Evolutionary conservation across 2,329 filamentous ascomycete genomes (phyloP).

Genomic region (Didymella pinodella): DNA sequence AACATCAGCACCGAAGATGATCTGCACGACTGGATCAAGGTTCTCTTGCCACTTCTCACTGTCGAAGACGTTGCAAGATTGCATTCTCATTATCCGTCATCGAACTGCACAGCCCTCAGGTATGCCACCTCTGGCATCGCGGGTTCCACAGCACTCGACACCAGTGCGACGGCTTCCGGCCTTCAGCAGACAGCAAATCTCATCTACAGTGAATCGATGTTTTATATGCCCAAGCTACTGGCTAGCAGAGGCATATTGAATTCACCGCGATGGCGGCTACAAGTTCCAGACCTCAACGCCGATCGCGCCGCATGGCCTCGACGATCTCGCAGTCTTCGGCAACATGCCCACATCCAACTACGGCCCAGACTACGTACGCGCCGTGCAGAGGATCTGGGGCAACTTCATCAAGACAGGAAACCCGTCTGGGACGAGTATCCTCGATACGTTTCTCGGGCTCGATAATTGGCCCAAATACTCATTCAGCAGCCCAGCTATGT

Average conservation of each 20-base stretch:
- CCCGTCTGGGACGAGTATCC: background rate
- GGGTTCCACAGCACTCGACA: background rate
- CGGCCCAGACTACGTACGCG: background rate
- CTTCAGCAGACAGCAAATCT: background rate
- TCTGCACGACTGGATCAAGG: background rate
- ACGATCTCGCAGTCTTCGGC: background rate
- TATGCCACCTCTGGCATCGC: background rate
- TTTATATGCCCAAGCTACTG: background rate
- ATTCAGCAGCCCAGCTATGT: background rate
- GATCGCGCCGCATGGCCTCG: background rate
- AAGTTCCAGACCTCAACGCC: background rate
- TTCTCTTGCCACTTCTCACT: background rate
- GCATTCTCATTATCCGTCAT: background rate
- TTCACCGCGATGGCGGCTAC: background rate
- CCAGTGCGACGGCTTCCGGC: background rate
- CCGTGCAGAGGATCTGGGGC: conserved; percentile 4
- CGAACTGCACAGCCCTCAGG: background rate
- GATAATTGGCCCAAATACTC: background rate
- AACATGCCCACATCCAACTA: background rate
- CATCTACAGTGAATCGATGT: background rate
- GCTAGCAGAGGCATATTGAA: background rate
- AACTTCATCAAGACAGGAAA: background rate
- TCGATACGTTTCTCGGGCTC: background rate
- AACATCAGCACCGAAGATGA: background rate
- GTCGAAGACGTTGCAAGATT: background rate